phyloP scores from a whole-genome alignment of 768 basidiomycete species.

The Mycena crocata region DNA sequence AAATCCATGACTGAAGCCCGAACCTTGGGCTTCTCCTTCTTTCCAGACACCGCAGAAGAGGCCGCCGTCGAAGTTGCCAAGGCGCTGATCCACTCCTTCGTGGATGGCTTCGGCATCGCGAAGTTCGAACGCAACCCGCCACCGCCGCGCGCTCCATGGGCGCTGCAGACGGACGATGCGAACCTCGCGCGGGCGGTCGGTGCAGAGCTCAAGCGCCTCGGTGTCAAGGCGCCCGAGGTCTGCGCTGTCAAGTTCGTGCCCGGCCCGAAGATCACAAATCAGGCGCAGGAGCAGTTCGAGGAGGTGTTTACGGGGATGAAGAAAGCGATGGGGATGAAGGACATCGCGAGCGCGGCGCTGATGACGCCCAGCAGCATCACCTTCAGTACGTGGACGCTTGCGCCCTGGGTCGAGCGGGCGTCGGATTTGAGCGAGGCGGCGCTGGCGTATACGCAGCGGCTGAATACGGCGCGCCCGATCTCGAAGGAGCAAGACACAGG shows the following conservation, averaged over 20 bases:
- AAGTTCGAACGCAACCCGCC: slow-evolving; percentile 2
- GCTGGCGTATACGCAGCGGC: not conserved
- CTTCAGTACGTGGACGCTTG: not conserved
- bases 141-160: slow-evolving; percentile 25
- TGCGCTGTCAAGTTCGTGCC: slow-evolving; percentile 39
- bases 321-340: not conserved
- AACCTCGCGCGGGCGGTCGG: slow-evolving; percentile 40
- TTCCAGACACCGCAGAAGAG: slow-evolving; percentile 44
- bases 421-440: not conserved
- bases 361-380: not conserved
- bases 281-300: not conserved
- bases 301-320: not conserved
- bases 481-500: not conserved
- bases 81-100: slow-evolving; percentile 43
- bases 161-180: slow-evolving; percentile 29
- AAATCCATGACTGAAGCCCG: not conserved
- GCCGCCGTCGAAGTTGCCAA: slow-evolving; percentile 46
- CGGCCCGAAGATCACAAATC: slow-evolving; percentile 2
- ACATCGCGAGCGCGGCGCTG: not conserved
- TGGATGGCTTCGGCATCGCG: slow-evolving; percentile 23
- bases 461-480: not conserved
- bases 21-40: slow-evolving; percentile 41
- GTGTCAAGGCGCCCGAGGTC: slow-evolving; percentile 38
- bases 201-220: slow-evolving; percentile 42
- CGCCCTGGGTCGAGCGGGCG: not conserved